phyloP scores from a whole-genome alignment of 139 green algal species.

The Chlorella sp. region DNA sequence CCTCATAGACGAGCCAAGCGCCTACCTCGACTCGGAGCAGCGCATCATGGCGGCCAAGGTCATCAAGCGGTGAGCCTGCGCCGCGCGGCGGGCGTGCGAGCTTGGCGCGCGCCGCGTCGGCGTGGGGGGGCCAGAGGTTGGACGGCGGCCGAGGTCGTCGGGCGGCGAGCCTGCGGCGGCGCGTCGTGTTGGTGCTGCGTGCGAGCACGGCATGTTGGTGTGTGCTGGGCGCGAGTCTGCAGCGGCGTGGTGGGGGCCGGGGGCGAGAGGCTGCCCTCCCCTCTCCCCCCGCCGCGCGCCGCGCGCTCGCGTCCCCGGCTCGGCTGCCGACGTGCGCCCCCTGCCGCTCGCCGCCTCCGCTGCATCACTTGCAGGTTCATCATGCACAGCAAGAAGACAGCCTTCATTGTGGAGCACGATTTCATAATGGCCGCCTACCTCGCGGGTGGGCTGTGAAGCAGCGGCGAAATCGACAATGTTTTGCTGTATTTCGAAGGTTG shows the following conservation, averaged over 20 bases:
- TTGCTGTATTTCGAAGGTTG: too few relatives aligned
- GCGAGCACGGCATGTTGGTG: too few relatives aligned
- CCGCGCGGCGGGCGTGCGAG: too few relatives aligned
- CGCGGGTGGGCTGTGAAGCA: too few relatives aligned
- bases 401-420: slow-evolving; percentile 99
- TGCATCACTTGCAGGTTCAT: slow-evolving; percentile 76
- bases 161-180: background rate
- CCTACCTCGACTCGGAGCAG: slow-evolving; percentile 99
- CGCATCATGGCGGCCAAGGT: slow-evolving; percentile 97
- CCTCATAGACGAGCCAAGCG: slow-evolving; percentile 98
- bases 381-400: slow-evolving; percentile 99
- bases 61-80: slow-evolving; percentile 91
- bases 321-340: too few relatives aligned
- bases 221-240: too few relatives aligned
- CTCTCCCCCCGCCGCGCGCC: background rate
- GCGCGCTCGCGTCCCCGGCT: background rate
- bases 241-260: too few relatives aligned
- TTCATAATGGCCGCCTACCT: slow-evolving; percentile 99
- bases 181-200: too few relatives aligned
- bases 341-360: background rate
- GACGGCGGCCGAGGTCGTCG: background rate
- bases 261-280: background rate
- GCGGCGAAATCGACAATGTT: too few relatives aligned
- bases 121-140: too few relatives aligned
- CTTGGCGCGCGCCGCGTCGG: too few relatives aligned